Base-by-base conservation (phyloP, 805 yeast genomes). In the Teunomyces barrocoloradensis region DNA sequence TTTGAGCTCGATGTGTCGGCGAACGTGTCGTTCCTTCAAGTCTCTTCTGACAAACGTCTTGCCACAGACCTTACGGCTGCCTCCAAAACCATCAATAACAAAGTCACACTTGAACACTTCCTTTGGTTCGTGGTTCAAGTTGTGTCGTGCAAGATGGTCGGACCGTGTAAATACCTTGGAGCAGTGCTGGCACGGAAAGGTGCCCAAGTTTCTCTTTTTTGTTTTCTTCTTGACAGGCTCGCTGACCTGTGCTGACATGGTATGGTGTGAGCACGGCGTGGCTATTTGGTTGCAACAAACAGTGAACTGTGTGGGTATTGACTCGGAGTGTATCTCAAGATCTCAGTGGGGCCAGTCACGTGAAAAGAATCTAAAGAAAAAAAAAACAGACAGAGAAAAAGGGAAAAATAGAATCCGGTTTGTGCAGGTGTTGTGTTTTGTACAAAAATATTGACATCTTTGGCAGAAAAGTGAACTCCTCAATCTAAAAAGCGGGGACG, bases 21-120 rank as follows among this genome's bases (percentile, higher is more conserved):
- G 61, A 17, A 53, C 51, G 48, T 73, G 77, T 28, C 77, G 49
- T 34, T 72, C 77, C 23, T 74, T 68, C 39, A 84, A 63, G 58
- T 84, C 89, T 47, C 72, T 75, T 35, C 89, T 64, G 0, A 84
- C 89, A 68, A 84, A 84, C 0, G 84, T 78, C 60, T 80, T 81
- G 1, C 73, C 68, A 58, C 89, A 84, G 3, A 66, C 65, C 9
- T 74, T 66, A 61, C 71, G 71, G 23, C 46, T 51, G 3, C 74
- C 74, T 15, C 60, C 64, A 27, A 54, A 57, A 34, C 58, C 79
- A 71, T 52, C 83, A 46, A 66, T 68, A 59, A 53, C 64, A 49
- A 58, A 81, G 74, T 62, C 86, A 59, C 89, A 84, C 21, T 68
- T 69, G 57, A 74, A 82, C 9, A 83, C 80, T 45, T 77, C 77